Evolutionary conservation across 83 land plant species (phyloP), one percentile per base, ranked within the genome.

Genomic region (Thuja plicata): DNA sequence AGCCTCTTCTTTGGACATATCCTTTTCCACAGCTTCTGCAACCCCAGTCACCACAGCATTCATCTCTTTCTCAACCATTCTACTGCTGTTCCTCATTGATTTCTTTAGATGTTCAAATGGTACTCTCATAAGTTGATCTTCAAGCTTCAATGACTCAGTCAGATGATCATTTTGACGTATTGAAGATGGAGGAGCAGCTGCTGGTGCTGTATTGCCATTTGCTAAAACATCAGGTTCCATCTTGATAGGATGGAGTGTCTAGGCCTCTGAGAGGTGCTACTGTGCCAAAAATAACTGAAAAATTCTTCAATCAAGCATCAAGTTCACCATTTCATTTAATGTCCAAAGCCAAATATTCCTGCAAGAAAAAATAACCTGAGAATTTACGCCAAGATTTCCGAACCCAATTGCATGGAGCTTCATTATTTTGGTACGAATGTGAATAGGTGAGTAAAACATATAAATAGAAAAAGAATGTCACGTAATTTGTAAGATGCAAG

Each of bases 21-120:
- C 91, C 83, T 91, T 94, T 37, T 89, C 88, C 5, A 90, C 94
- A 40, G 92, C 95, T 37, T 91, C 95, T 55, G 95, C 89, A 88
- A 98, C 96, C 83, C 93, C 89, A 86, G 97, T 92, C 55, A 98
- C 90, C n/a, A 98, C 99, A 55, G 96, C 92, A 88, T 93, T 92
- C 87, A 98, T 88, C 91, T 98, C 99, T 89, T 97, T 97, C 94
- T 98, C 99, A 81, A 94, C 95, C 87, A 86, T 80, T 24, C 99
- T 94, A 87, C 93, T 95, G 81, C 95, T 95, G 35, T 93, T 85
- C 17, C 99, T 89, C 78, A 97, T 95, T 70, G 98, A 91, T 90
- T 97, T 98, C 94, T 97, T 98, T 91, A 96, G 92, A 88, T 97
- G 98, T 96, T 98, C 99, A 90, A 94, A 94, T 8, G 99, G 99